A percentile compares a stretch with the other conserved stretches of the same genome.
Conservation (phyloP, 2,329 filamentous ascomycete genomes). For the Graphium sp. region DNA sequence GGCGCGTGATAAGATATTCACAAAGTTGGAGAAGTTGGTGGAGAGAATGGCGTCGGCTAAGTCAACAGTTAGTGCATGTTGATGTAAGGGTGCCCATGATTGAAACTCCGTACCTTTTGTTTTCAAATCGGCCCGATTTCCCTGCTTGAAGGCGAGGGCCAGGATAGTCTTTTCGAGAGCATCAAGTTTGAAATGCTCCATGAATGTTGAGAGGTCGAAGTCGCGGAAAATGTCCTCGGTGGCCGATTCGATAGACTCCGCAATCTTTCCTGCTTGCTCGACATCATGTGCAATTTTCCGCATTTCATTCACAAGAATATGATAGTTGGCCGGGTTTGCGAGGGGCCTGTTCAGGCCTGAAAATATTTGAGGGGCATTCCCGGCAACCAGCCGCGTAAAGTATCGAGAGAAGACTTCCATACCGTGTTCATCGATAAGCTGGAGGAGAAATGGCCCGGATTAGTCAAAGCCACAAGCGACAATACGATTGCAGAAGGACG, state of each 20-base stretch:
- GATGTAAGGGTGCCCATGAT: neutral
- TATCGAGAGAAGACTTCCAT: conserved; percentile 98
- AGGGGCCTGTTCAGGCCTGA: conserved; percentile 57
- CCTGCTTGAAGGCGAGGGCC: conserved; percentile 73
- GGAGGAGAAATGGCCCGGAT: conserved; percentile 3
- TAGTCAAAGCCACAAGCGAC: too few species aligned
- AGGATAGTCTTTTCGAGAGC: conserved; percentile 75
- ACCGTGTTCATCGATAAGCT: conserved; percentile 94
- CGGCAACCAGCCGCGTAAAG: conserved; percentile 79
- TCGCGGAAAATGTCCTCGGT: conserved; percentile 91
- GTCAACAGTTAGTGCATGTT: neutral
- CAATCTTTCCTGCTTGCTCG: conserved; percentile 77
- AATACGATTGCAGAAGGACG: too few species aligned
- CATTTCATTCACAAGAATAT: conserved; percentile 68
- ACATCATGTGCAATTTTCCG: conserved; percentile 67
- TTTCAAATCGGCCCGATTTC: conserved; percentile 65
- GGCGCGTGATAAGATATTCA: conserved; percentile 56
- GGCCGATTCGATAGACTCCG: conserved; percentile 77
- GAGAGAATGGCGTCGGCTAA: conserved; percentile 80
- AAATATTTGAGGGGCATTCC: conserved; percentile 86
- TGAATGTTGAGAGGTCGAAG: conserved; percentile 88
- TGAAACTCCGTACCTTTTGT: conserved; percentile 57
- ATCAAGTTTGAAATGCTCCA: conserved; percentile 92
- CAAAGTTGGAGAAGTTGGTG: conserved; percentile 60
- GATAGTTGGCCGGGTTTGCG: conserved; percentile 67